A percentile compares a stretch with the other conserved stretches of the same genome.
Conservation (phyloP, 1,139 yeast species). For the Geotrichum carabidarum region DNA sequence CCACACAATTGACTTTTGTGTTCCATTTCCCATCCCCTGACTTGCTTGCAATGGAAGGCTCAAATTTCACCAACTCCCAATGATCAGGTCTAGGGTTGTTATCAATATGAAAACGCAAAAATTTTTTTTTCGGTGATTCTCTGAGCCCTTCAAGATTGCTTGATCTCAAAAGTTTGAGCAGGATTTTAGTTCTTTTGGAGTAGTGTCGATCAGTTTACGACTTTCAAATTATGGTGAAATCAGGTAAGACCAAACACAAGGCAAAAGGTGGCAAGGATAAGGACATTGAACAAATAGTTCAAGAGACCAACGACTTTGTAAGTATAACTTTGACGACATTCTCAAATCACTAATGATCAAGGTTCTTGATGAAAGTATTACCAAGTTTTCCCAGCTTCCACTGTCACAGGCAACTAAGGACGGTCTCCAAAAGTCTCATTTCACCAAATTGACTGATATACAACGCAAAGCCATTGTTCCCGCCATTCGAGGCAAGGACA, state of each 20-base stretch:
- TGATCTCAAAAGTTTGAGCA: too few species aligned
- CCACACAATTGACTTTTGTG: too few species aligned
- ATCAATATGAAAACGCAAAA: too few species aligned
- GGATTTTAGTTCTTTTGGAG: too few species aligned
- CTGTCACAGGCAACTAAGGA: slow-evolving; percentile 57
- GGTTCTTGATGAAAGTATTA: slow-evolving; percentile 28
- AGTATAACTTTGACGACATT: not conserved
- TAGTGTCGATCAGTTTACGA: too few species aligned
- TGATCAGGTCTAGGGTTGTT: too few species aligned
- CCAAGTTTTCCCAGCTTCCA: slow-evolving; percentile 57
- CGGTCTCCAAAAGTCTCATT: slow-evolving; percentile 66
- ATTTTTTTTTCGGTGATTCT: too few species aligned
- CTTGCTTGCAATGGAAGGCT: too few species aligned
- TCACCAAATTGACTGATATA: slow-evolving; percentile 74
- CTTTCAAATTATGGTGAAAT: not conserved
- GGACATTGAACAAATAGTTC: slow-evolving; percentile 1
- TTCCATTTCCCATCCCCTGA: too few species aligned
- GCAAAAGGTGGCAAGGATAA: not conserved
- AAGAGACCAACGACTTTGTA: slow-evolving; percentile 5
- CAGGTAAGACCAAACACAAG: not conserved
- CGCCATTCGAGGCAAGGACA: slow-evolving; percentile 74
- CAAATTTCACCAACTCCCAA: too few species aligned
- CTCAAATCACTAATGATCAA: not conserved
- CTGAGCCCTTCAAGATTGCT: too few species aligned
- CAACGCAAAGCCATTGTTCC: slow-evolving; percentile 75